Percentiles rank a stretch among this genome's conserved stretches.
phyloP scores from a whole-genome alignment of 805 yeast species.

The Sungouiozyma intestinalis region DNA sequence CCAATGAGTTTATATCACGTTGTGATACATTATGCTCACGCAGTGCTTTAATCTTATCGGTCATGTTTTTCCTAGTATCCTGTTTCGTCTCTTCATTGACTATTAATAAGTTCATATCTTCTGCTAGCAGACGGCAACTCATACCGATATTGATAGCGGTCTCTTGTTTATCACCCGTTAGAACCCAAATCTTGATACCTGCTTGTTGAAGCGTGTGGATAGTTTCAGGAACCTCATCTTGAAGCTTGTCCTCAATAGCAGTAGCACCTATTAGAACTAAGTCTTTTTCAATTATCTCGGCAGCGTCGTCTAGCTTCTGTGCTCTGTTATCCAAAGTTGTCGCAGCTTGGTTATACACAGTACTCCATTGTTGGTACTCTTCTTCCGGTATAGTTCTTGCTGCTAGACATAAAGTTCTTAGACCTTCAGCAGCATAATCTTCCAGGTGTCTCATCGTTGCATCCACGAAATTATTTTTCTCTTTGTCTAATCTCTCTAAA shows the following conservation, averaged over 20 bases:
- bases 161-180: slow-evolving; percentile 97
- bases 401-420: slow-evolving; percentile 90
- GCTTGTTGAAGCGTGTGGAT: slow-evolving; percentile 92
- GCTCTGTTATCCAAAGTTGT: slow-evolving; percentile 69
- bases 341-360: slow-evolving; percentile 63
- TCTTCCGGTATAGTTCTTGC: slow-evolving; percentile 65
- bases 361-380: slow-evolving; percentile 67
- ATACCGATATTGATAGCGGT: slow-evolving; percentile 97
- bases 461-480: slow-evolving; percentile 67
- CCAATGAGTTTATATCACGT: slow-evolving; percentile 68
- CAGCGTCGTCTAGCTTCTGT: slow-evolving; percentile 72
- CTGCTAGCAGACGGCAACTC: slow-evolving; percentile 90
- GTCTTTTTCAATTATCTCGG: slow-evolving; percentile 76
- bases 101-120: slow-evolving; percentile 88
- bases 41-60: slow-evolving; percentile 68
- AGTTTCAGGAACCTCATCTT: slow-evolving; percentile 97
- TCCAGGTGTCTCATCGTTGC: slow-evolving; percentile 81
- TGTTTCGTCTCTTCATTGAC: slow-evolving; percentile 78
- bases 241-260: slow-evolving; percentile 95
- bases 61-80: slow-evolving; percentile 63
- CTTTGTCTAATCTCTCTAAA: slow-evolving; percentile 63
- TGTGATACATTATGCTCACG: slow-evolving; percentile 51
- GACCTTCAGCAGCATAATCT: slow-evolving; percentile 93
- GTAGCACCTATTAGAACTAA: slow-evolving; percentile 87
- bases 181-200: slow-evolving; percentile 94